Conservation (phyloP, 179 eudicot species). For the Silene vulgaris region DNA sequence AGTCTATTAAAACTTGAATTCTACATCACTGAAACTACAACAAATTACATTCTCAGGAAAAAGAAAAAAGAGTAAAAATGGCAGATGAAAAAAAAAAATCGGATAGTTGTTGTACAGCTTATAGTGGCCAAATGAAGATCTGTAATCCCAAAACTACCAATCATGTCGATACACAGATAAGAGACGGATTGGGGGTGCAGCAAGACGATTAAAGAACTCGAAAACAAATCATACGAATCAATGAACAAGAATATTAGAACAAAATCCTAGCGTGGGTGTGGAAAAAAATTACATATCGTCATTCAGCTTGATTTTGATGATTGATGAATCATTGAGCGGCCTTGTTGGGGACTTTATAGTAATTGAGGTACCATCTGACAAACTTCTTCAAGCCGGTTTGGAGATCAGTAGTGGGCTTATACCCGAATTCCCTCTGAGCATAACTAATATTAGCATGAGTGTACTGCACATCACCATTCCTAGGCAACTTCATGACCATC, state of each 20-base stretch:
- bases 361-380: conserved; percentile 72
- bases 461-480: conserved; percentile 72
- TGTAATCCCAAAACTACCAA: conserved; percentile 40
- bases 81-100: conserved; percentile 22
- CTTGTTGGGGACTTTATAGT: conserved; percentile 67
- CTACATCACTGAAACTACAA: conserved; percentile 62
- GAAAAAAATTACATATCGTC: background rate
- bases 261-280: conserved; percentile 29
- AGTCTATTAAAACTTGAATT: conserved; percentile 44
- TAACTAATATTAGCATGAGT: conserved; percentile 75
- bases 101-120: conserved; percentile 45
- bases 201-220: conserved; percentile 28
- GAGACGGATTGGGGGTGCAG: conserved; percentile 29
- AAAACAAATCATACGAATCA: conserved; percentile 52
- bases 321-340: conserved; percentile 39
- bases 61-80: conserved; percentile 21
- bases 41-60: conserved; percentile 40
- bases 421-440: conserved; percentile 59
- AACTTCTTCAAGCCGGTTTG: conserved; percentile 77
- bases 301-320: conserved; percentile 8
- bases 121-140: conserved; percentile 37
- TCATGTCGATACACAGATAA: conserved; percentile 36
- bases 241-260: conserved; percentile 41
- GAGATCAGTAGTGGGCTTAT: conserved; percentile 62
- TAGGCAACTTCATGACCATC: conserved; percentile 56